Percentiles rank a stretch among this genome's conserved stretches.
These are phyloP conservation scores for Quercus berberidifolia DNA, from an alignment of 306 rosid genomes.

Conservation along the genomic window DNA sequence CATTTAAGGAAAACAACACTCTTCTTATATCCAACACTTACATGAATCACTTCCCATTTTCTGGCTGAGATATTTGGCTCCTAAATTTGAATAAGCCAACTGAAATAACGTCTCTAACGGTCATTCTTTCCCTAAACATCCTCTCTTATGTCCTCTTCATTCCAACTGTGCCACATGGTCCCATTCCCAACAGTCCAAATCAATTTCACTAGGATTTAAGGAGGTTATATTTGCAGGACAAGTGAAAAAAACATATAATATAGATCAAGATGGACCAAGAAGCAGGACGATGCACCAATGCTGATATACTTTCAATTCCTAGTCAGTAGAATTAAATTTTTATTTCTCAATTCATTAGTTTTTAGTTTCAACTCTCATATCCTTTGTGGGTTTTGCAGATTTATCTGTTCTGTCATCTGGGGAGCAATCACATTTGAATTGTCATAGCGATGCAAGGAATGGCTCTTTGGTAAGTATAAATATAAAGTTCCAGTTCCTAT, in stretches of 20 bases:
- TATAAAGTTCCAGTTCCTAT: background rate
- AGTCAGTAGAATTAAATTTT: background rate
- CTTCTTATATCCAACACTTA: constrained; percentile 10
- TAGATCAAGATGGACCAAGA: constrained; percentile 36
- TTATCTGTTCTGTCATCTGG: constrained; percentile 9
- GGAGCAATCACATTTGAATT: constrained; percentile 4
- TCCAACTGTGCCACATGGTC: constrained; percentile 35
- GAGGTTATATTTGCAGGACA: background rate
- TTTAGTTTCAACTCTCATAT: background rate
- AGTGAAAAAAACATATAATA: constrained; percentile 16
- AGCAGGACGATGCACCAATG: constrained; percentile 20
- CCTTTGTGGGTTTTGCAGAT: constrained; percentile 31
- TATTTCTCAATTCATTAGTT: background rate
- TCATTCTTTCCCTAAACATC: constrained; percentile 21
- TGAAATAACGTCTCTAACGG: constrained; percentile 44
- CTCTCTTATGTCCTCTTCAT: constrained; percentile 42
- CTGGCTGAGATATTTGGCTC: constrained; percentile 42
- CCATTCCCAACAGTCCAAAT: constrained; percentile 39
- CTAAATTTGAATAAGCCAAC: constrained; percentile 40
- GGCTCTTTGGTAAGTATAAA: constrained; percentile 20
- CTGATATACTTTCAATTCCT: constrained; percentile 12
- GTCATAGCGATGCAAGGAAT: constrained; percentile 20
- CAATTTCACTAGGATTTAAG: constrained; percentile 33
- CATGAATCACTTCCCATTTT: constrained; percentile 22
- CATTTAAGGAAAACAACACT: background rate